Percentiles rank a stretch among this genome's conserved stretches.
phyloP scores from a whole-genome alignment of 1,139 yeast genomes.

The Hansenula lynferdii region DNA sequence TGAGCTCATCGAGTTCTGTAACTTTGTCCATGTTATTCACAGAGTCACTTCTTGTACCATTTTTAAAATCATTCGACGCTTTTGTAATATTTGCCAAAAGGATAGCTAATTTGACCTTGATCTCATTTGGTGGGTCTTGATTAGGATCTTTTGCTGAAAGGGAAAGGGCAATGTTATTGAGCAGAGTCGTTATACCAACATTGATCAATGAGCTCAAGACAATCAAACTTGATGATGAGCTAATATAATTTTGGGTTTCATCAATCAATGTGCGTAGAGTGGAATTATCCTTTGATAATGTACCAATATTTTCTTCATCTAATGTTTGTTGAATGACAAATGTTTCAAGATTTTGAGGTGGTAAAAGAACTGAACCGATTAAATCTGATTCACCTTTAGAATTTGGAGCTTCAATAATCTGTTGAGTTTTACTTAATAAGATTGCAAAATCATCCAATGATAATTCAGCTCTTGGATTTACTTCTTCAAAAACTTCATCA shows the following conservation, averaged over 20 bases:
- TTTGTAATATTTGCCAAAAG: conserved; percentile 63
- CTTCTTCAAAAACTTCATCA: conserved; percentile 50
- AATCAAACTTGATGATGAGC: conserved; percentile 35
- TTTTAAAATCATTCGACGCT: conserved; percentile 55
- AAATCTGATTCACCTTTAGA: conserved; percentile 10
- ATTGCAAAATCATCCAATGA: conserved; percentile 54
- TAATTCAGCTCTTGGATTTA: conserved; percentile 72
- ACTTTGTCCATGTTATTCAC: conserved; percentile 37
- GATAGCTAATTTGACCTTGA: conserved; percentile 59
- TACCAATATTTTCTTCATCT: conserved; percentile 26
- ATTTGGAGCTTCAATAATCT: conserved; percentile 28
- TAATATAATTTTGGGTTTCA: conserved; percentile 48
- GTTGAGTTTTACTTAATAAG: conserved; percentile 39
- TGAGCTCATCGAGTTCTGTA: conserved; percentile 72
- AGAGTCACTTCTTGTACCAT: conserved; percentile 41
- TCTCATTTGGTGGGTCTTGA: conserved; percentile 18
- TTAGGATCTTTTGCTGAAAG: conserved; percentile 2
- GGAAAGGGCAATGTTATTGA: conserved; percentile 21
- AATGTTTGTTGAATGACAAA: conserved; percentile 37
- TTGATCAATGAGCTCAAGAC: conserved; percentile 34
- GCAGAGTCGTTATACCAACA: conserved; percentile 23
- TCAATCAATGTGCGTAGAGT: conserved; percentile 32
- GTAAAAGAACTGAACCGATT: conserved; percentile 22
- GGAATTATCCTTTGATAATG: conserved; percentile 23
- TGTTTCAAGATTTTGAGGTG: conserved; percentile 25